phyloP scores from a whole-genome alignment of 441 rosid genomes.

The Bocquillonia castaneifolia region DNA sequence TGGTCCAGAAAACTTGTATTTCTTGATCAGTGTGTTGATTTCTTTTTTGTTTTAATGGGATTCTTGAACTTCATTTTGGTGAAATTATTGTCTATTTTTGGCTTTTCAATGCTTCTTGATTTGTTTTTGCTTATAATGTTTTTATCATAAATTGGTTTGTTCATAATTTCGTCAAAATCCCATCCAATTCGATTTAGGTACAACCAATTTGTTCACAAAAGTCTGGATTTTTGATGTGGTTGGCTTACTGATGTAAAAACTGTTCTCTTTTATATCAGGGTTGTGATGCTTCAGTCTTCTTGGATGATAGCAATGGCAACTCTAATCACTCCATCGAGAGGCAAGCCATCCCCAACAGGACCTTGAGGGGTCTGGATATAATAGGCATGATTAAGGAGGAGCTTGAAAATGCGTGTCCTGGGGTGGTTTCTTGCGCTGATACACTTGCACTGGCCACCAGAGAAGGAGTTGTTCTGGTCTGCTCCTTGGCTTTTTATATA shows the following conservation, averaged over 20 bases:
- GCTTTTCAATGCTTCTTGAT: not conserved
- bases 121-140: not conserved
- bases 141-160: not conserved
- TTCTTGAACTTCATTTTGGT: not conserved
- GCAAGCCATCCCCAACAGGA: conserved; percentile 34
- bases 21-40: not conserved
- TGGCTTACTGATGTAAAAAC: not conserved
- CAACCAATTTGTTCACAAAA: not conserved
- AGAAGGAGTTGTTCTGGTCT: conserved; percentile 44
- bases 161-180: not conserved
- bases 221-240: no score
- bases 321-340: conserved; percentile 25
- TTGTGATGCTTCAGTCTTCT: conserved; percentile 46
- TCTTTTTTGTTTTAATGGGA: not conserved
- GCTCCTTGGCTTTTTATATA: conserved; percentile 4
- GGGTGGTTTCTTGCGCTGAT: conserved; percentile 47
- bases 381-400: conserved; percentile 37
- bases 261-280: conserved; percentile 31
- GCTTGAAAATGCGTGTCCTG: conserved; percentile 42
- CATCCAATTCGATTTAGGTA: not conserved
- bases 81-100: not conserved
- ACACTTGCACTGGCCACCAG: conserved; percentile 44
- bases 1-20: not conserved
- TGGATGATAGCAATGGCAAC: conserved; percentile 35
- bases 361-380: conserved; percentile 35